Conservation (phyloP, 164 flowering plant species). For the Nelumbo lutea region DNA sequence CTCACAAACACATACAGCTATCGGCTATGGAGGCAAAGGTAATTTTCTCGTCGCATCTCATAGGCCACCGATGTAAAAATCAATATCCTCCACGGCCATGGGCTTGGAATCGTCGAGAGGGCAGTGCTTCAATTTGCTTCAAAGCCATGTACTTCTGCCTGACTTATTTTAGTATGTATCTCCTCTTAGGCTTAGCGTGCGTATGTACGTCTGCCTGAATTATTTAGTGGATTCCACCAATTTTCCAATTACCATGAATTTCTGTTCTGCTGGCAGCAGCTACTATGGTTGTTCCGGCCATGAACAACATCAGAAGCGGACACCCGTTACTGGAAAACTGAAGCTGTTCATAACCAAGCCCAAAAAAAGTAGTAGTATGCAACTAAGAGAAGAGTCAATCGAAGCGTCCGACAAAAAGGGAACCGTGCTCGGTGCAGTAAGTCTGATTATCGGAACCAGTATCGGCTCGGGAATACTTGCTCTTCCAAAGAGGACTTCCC, state of each 20-base stretch:
- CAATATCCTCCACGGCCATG: not conserved
- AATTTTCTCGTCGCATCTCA: slow-evolving; percentile 10
- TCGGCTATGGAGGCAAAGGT: slow-evolving; percentile 16
- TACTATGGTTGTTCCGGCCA: slow-evolving; percentile 7
- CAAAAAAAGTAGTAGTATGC: slow-evolving; percentile 3
- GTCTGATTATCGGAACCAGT: slow-evolving; percentile 72
- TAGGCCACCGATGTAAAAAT: slow-evolving; percentile 3
- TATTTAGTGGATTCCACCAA: too few relatives aligned
- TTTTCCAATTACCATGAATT: not conserved
- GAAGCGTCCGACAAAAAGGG: slow-evolving; percentile 37
- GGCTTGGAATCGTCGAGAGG: slow-evolving; percentile 8
- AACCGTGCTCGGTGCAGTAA: slow-evolving; percentile 61
- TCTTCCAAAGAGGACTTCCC: slow-evolving; percentile 66
- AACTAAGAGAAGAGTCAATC: slow-evolving; percentile 9
- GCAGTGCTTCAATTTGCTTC: slow-evolving; percentile 10
- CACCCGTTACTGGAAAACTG: not conserved
- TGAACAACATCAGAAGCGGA: slow-evolving; percentile 6
- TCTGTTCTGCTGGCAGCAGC: slow-evolving; percentile 10
- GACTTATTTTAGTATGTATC: not conserved
- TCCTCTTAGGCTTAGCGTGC: not conserved
- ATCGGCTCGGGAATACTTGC: slow-evolving; percentile 82
- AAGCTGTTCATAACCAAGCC: slow-evolving; percentile 18
- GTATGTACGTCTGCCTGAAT: not conserved
- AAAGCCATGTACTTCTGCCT: slow-evolving; percentile 25
- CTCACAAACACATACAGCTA: not conserved